A percentile compares a stretch with the other conserved stretches of the same genome.
phyloP scores from a whole-genome alignment of 108 stramenopile species.

The Cyclotella sp. region DNA sequence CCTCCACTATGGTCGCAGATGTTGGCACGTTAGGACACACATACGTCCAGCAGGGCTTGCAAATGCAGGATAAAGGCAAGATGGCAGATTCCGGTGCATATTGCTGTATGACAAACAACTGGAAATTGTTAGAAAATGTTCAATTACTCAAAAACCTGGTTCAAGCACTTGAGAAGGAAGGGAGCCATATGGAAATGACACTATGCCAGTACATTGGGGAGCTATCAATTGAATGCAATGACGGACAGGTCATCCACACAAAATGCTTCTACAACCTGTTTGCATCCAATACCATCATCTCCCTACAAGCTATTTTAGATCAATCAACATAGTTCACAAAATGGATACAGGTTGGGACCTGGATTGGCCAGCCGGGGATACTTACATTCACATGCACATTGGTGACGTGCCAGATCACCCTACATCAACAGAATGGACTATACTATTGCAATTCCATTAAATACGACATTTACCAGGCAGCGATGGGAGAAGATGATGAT shows the following conservation, averaged over 20 bases:
- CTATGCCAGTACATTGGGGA: not conserved
- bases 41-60: no score
- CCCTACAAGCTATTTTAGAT: not conserved
- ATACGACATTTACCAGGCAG: no score
- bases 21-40: no score
- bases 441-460: no score
- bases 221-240: not conserved
- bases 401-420: no score
- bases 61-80: not conserved
- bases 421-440: not conserved
- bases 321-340: not conserved
- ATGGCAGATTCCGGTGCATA: not conserved
- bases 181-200: not conserved
- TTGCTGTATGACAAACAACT: no score
- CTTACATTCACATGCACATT: no score
- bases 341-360: conserved; percentile 3
- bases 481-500: no score
- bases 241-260: not conserved
- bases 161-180: not conserved
- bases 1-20: not conserved
- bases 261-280: conserved; percentile 4
- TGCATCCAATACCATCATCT: conserved; percentile 1
- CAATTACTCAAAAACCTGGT: not conserved
- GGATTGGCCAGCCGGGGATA: no score
- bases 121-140: no score